Conservation (phyloP, 2,329 filamentous ascomycete genomes). For the Monosporascus sp. region DNA sequence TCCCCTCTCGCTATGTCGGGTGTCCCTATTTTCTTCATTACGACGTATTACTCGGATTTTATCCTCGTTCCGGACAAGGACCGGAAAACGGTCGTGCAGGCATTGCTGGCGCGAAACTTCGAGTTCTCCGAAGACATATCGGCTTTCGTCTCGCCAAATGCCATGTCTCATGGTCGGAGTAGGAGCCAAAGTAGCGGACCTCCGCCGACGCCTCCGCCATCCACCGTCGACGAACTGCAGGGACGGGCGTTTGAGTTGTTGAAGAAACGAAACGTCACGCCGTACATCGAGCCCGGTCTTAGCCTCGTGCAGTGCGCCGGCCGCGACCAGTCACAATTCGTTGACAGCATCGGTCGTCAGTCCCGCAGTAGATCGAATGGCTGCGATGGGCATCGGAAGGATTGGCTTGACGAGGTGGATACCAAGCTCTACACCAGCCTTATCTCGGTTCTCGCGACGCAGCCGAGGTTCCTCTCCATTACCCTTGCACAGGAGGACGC, state of each 20-base stretch:
- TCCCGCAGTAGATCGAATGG: slow-evolving; percentile 29
- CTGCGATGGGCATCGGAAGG: slow-evolving; percentile 21
- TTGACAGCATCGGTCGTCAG: slow-evolving; percentile 30
- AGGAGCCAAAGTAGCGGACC: slow-evolving; percentile 33
- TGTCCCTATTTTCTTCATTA: slow-evolving; percentile 97
- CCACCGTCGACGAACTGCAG: slow-evolving; percentile 75
- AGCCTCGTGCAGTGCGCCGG: slow-evolving; percentile 81
- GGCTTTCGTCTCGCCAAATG: slow-evolving; percentile 55
- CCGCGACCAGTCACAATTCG: slow-evolving; percentile 40
- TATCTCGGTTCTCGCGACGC: slow-evolving; percentile 55
- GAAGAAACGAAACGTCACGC: slow-evolving; percentile 69
- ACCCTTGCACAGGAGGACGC: slow-evolving; percentile 70
- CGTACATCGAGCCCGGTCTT: slow-evolving; percentile 63
- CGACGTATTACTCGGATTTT: slow-evolving; percentile 96
- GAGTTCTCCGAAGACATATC: slow-evolving; percentile 72
- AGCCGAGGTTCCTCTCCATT: slow-evolving; percentile 67
- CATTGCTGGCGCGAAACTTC: slow-evolving; percentile 76
- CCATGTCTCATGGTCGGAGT: slow-evolving; percentile 32
- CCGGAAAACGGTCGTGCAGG: slow-evolving; percentile 67
- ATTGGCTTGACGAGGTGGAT: slow-evolving; percentile 58
- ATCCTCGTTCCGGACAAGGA: slow-evolving; percentile 81
- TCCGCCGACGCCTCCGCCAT: slow-evolving; percentile 70
- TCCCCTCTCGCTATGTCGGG: slow-evolving; percentile 86
- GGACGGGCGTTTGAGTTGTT: slow-evolving; percentile 77
- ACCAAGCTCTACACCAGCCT: slow-evolving; percentile 59